These are phyloP conservation scores for Anaeromyces robustus DNA, from an alignment of 192 early-diverging fungal species.

Conservation along the genomic window DNA sequence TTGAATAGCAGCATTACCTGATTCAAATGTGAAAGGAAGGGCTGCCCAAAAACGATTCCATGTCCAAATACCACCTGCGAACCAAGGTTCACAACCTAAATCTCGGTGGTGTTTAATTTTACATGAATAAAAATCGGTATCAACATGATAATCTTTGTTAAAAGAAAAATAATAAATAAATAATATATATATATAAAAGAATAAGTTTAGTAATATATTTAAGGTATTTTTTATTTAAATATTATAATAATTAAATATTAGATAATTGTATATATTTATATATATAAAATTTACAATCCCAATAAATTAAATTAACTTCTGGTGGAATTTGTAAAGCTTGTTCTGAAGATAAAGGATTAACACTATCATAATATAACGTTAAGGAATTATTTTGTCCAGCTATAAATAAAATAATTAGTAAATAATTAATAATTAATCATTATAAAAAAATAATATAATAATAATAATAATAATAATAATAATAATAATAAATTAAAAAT, in stretches of 20 bases:
- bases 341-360: slow-evolving; percentile 31
- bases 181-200: no score
- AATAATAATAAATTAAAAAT: no score
- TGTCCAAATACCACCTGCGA: slow-evolving; percentile 64
- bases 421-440: slow-evolving; percentile 1
- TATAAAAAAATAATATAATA: background rate
- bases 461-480: slow-evolving; percentile 15
- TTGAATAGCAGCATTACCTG: slow-evolving; percentile 51
- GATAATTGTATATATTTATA: background rate
- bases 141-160: slow-evolving; percentile 10
- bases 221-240: no score
- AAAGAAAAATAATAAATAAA: background rate
- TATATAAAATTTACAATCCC: slow-evolving; percentile 66
- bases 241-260: no score
- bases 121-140: slow-evolving; percentile 45
- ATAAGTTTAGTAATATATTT: no score
- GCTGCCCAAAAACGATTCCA: slow-evolving; percentile 74
- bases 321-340: slow-evolving; percentile 39
- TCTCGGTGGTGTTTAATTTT: slow-evolving; percentile 75
- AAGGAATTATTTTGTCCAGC: slow-evolving; percentile 70
- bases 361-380: slow-evolving; percentile 63
- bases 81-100: slow-evolving; percentile 68
- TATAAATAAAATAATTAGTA: slow-evolving; percentile 20
- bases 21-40: slow-evolving; percentile 63
- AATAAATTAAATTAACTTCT: slow-evolving; percentile 57